Percentiles rank a stretch among this genome's conserved stretches.
Evolutionary conservation across 2,329 filamentous ascomycete genomes (phyloP).

Genomic region (Aureobasidium subglaciale): DNA sequence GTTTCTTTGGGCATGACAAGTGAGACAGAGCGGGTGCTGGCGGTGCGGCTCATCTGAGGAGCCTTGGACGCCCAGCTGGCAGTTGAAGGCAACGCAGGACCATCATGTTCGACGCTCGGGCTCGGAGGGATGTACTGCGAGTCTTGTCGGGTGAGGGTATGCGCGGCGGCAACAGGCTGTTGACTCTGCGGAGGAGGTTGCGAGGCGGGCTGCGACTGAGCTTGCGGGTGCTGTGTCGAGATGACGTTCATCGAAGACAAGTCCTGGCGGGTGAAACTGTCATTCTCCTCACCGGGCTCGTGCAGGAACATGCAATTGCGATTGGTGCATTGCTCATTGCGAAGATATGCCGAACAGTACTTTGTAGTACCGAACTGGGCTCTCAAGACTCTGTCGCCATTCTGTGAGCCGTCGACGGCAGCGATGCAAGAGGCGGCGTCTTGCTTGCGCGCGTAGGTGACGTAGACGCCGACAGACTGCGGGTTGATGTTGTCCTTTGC

Average conservation of each 20-base stretch:
- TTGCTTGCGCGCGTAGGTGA: constrained; percentile 90
- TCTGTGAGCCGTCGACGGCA: constrained; percentile 85
- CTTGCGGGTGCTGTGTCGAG: constrained; percentile 60
- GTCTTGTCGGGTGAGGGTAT: constrained; percentile 60
- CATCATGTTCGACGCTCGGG: constrained; percentile 52
- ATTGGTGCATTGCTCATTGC: constrained; percentile 90
- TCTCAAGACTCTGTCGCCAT: constrained; percentile 77
- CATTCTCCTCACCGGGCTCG: constrained; percentile 95
- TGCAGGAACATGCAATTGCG: constrained; percentile 97
- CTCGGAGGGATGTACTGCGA: constrained; percentile 19
- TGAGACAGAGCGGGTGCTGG: constrained; percentile 6
- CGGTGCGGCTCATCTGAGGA: constrained; percentile 40
- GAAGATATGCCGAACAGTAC: constrained; percentile 94
- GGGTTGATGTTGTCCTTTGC: constrained; percentile 69
- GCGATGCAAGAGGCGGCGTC: constrained; percentile 86
- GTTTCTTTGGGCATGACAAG: constrained; percentile 3
- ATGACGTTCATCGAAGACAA: constrained; percentile 90
- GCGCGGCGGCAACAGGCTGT: constrained; percentile 44
- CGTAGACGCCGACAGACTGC: constrained; percentile 91
- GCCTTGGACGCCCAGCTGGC: constrained; percentile 81
- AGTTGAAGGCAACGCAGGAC: constrained; percentile 83
- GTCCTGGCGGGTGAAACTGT: constrained; percentile 92
- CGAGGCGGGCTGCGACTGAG: constrained; percentile 32
- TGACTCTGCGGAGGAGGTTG: constrained; percentile 43
- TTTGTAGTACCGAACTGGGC: constrained; percentile 86